phyloP scores from a whole-genome alignment of 2,329 filamentous ascomycete species.

The Lasiodiplodia sp. region DNA sequence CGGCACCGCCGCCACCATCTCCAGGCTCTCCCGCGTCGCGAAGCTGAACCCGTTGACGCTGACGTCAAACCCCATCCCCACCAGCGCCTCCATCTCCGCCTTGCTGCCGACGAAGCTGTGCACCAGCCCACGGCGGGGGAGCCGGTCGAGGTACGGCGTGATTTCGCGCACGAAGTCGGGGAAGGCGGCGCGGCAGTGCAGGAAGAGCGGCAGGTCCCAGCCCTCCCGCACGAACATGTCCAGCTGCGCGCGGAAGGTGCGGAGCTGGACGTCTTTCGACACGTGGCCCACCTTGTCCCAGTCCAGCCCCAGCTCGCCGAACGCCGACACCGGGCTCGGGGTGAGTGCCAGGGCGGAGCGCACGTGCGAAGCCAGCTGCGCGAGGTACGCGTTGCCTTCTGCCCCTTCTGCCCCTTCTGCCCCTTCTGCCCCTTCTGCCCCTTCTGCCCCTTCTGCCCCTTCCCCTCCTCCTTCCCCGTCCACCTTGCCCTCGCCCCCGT shows the following conservation, averaged over 20 bases:
- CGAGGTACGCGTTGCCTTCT: too few species aligned
- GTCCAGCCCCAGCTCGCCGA: conserved; percentile 60
- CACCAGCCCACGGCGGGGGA: conserved; percentile 50
- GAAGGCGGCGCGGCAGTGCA: conserved; percentile 52
- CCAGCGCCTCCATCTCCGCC: conserved; percentile 51
- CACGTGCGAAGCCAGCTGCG: conserved; percentile 17
- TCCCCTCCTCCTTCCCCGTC: too few species aligned
- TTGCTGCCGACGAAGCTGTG: conserved; percentile 51
- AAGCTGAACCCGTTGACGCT: conserved; percentile 61
- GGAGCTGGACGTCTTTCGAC: conserved; percentile 51
- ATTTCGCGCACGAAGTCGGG: conserved; percentile 55
- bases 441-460: too few species aligned
- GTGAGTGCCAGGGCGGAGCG: conserved; percentile 34
- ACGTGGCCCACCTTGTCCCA: conserved; percentile 57
- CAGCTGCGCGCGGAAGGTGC: conserved; percentile 52
- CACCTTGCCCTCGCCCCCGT: too few species aligned
- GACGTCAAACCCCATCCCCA: conserved; percentile 51
- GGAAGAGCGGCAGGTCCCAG: conserved; percentile 50
- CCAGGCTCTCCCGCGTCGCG: conserved; percentile 46
- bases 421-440: too few species aligned
- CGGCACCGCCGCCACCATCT: conserved; percentile 54
- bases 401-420: too few species aligned
- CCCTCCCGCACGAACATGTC: conserved; percentile 45
- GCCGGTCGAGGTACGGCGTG: conserved; percentile 45
- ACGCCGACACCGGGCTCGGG: conserved; percentile 49